A percentile compares a stretch with the other conserved stretches of the same genome.
Evolutionary conservation across 1,139 yeast species (phyloP).

Genomic region (Scheffersomyces quercinus): DNA sequence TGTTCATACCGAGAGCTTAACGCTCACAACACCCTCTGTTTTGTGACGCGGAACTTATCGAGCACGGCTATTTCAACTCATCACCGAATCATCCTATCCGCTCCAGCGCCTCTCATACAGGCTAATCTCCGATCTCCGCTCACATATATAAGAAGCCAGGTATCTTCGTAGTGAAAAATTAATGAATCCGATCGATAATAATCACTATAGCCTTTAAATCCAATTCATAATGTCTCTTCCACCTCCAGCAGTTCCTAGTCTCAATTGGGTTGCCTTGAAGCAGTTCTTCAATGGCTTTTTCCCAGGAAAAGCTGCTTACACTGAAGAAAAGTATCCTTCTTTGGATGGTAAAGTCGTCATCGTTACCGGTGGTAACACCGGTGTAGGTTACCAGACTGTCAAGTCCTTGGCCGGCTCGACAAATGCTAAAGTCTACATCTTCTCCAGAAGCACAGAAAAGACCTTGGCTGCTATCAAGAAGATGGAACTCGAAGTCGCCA

Average conservation of each 20-base stretch:
- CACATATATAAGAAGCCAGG: no score
- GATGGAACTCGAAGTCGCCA: constrained; percentile 9
- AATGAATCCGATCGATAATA: no score
- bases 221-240: background rate
- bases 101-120: no score
- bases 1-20: no score
- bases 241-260: background rate
- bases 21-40: no score
- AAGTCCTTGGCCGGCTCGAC: constrained; percentile 11
- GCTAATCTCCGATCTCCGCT: no score
- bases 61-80: no score
- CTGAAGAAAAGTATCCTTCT: constrained; percentile 9
- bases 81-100: no score
- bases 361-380: constrained; percentile 23
- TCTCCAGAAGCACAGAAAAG: constrained; percentile 19
- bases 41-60: no score
- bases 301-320: constrained; percentile 4
- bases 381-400: constrained; percentile 17
- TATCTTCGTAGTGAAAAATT: no score
- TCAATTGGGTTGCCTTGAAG: background rate
- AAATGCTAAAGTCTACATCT: constrained; percentile 16
- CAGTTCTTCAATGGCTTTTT: constrained; percentile 1
- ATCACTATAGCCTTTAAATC: no score
- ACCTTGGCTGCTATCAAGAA: constrained; percentile 15
- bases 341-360: constrained; percentile 21